These are phyloP conservation scores for Andrographis paniculata DNA, from an alignment of 305 asterid genomes.

Conservation along the genomic window DNA sequence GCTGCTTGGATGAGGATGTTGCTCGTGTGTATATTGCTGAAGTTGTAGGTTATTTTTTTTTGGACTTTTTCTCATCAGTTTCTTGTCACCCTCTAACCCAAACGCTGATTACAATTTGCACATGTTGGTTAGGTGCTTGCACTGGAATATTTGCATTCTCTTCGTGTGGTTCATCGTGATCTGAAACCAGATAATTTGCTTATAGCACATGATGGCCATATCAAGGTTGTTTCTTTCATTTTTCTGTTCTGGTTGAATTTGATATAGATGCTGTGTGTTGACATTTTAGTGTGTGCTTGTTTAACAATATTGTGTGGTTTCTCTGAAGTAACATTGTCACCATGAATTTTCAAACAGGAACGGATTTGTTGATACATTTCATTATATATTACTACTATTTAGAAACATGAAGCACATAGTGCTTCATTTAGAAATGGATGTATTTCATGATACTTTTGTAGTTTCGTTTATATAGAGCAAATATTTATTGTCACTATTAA, in stretches of 20 bases:
- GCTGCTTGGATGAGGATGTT: slow-evolving; percentile 98
- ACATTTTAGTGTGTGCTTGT: not conserved
- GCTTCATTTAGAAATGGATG: slow-evolving; percentile 10
- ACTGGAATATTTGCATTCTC: slow-evolving; percentile 93
- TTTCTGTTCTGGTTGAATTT: slow-evolving; percentile 15
- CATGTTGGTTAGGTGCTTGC: slow-evolving; percentile 84
- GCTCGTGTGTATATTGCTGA: slow-evolving; percentile 97
- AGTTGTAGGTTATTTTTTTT: slow-evolving; percentile 68
- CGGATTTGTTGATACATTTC: not conserved
- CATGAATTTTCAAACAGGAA: slow-evolving; percentile 14
- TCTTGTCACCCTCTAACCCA: slow-evolving; percentile 11
- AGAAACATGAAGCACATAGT: slow-evolving; percentile 11
- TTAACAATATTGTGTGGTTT: no score
- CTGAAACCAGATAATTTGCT: slow-evolving; percentile 98
- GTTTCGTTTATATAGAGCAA: slow-evolving; percentile 20
- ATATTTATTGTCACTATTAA: slow-evolving; percentile 19
- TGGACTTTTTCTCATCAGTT: slow-evolving; percentile 13
- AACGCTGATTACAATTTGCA: slow-evolving; percentile 20
- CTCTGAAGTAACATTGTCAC: no score
- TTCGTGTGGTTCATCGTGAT: slow-evolving; percentile 98
- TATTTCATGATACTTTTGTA: slow-evolving; percentile 12
- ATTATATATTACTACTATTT: slow-evolving; percentile 7
- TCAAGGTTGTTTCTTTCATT: slow-evolving; percentile 53
- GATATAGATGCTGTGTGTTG: not conserved
- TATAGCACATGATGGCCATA: slow-evolving; percentile 99